Evolutionary conservation across 345 rosid genomes (phyloP).

Genomic region (Garcia nutans): DNA sequence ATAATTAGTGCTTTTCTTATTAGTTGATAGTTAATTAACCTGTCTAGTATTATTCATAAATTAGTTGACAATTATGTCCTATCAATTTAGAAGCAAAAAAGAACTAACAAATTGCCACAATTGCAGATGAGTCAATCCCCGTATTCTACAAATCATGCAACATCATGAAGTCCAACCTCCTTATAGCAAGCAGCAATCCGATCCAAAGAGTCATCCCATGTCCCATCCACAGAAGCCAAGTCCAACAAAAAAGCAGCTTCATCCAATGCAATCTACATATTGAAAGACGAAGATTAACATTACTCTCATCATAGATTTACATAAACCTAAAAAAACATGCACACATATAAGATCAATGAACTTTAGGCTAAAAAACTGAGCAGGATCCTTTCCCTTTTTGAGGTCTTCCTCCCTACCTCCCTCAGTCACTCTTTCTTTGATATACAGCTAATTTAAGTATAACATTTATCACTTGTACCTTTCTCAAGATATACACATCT

Average conservation of each 20-base stretch:
- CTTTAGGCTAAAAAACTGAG: slow-evolving; percentile 20
- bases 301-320: background rate
- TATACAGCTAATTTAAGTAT: background rate
- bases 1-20: too few relatives aligned
- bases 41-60: too few relatives aligned
- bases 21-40: too few relatives aligned
- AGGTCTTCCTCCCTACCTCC: slow-evolving; percentile 26
- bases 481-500: slow-evolving; percentile 22
- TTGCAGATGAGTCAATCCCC: slow-evolving; percentile 17
- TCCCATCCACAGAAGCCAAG: slow-evolving; percentile 32
- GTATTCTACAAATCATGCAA: slow-evolving; percentile 26
- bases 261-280: too few relatives aligned
- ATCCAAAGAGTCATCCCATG: slow-evolving; percentile 22
- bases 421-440: slow-evolving; percentile 25
- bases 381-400: slow-evolving; percentile 26
- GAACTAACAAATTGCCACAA: background rate
- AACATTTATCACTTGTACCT: slow-evolving; percentile 13
- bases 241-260: slow-evolving; percentile 29
- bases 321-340: background rate
- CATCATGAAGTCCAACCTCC: slow-evolving; percentile 30
- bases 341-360: background rate
- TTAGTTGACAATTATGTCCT: too few relatives aligned
- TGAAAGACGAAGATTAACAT: slow-evolving; percentile 8
- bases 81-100: background rate
- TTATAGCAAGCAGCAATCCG: slow-evolving; percentile 21